These are phyloP conservation scores for Cardamine occulta DNA, from an alignment of 345 rosid genomes.

Conservation along the genomic window DNA sequence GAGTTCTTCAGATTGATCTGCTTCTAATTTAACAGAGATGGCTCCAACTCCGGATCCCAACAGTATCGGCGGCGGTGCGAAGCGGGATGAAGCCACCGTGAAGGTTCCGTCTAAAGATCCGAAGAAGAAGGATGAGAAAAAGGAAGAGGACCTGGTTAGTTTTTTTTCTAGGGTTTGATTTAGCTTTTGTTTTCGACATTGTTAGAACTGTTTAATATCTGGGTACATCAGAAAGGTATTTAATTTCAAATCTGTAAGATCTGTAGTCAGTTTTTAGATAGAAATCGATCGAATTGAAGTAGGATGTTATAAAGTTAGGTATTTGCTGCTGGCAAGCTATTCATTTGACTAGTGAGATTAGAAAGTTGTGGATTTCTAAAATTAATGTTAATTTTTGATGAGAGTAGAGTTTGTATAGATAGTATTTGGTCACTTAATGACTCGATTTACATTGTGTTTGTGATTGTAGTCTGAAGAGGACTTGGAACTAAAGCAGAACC, in stretches of 20 bases:
- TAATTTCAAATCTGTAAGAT: conserved; percentile 6
- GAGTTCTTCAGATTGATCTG: not conserved
- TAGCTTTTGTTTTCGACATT: too few species aligned
- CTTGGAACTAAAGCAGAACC: conserved; percentile 82
- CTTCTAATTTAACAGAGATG: conserved; percentile 17
- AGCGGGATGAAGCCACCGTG: conserved; percentile 54
- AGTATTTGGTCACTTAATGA: conserved; percentile 1
- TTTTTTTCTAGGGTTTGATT: not conserved
- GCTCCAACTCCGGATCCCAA: conserved; percentile 62
- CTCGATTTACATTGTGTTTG: conserved; percentile 20
- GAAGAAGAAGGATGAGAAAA: conserved; percentile 90
- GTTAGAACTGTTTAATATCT: not conserved
- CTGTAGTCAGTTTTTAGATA: not conserved
- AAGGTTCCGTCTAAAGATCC: conserved; percentile 82
- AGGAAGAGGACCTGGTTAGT: conserved; percentile 84
- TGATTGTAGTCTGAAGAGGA: conserved; percentile 87
- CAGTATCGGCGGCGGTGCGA: conserved; percentile 50
- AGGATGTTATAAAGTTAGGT: conserved; percentile 2
- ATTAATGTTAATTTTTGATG: too few species aligned
- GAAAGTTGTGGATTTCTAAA: not conserved
- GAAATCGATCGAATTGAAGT: conserved; percentile 8
- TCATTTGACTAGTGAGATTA: not conserved
- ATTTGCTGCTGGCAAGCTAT: not conserved
- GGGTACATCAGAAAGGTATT: not conserved
- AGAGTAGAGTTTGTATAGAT: not conserved